Evolutionary conservation across 192 early-diverging fungal species (phyloP).

Genomic region (Linnemannia schmuckeri): DNA sequence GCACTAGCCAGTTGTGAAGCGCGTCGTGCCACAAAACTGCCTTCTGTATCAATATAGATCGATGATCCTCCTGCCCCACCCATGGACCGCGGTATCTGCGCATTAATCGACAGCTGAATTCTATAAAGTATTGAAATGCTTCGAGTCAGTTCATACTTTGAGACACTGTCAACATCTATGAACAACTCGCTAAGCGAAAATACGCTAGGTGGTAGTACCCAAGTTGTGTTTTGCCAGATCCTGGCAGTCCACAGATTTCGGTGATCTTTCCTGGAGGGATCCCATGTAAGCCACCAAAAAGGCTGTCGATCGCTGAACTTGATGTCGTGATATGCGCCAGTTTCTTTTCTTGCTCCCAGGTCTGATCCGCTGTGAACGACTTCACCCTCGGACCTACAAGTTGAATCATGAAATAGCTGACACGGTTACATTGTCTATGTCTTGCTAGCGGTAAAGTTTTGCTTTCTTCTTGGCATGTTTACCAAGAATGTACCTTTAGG

Average conservation of each 20-base stretch:
- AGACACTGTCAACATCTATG: background rate
- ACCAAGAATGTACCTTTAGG: slow-evolving; percentile 6
- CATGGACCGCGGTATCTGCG: slow-evolving; percentile 19
- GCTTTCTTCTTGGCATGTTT: background rate
- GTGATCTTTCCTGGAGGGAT: slow-evolving; percentile 42
- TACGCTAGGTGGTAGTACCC: slow-evolving; percentile 18
- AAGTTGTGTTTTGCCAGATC: slow-evolving; percentile 45
- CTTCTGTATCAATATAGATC: slow-evolving; percentile 53
- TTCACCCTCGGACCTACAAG: background rate
- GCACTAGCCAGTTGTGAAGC: slow-evolving; percentile 27
- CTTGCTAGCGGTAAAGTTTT: background rate
- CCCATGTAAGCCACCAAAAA: slow-evolving; percentile 29
- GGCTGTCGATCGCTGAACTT: slow-evolving; percentile 24
- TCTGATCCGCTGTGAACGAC: slow-evolving; percentile 17
- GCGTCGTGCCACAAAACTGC: slow-evolving; percentile 49
- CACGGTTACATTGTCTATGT: no score
- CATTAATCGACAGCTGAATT: slow-evolving; percentile 51
- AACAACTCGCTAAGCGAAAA: no score
- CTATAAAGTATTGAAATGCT: background rate
- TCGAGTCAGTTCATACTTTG: background rate
- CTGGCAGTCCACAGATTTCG: slow-evolving; percentile 37
- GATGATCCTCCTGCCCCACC: slow-evolving; percentile 31
- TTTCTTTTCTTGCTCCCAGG: slow-evolving; percentile 25
- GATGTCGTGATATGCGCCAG: slow-evolving; percentile 37
- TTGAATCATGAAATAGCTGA: background rate